These are phyloP conservation scores for Rhodomyrtus tomentosa DNA, from an alignment of 345 rosid genomes.

Conservation along the genomic window DNA sequence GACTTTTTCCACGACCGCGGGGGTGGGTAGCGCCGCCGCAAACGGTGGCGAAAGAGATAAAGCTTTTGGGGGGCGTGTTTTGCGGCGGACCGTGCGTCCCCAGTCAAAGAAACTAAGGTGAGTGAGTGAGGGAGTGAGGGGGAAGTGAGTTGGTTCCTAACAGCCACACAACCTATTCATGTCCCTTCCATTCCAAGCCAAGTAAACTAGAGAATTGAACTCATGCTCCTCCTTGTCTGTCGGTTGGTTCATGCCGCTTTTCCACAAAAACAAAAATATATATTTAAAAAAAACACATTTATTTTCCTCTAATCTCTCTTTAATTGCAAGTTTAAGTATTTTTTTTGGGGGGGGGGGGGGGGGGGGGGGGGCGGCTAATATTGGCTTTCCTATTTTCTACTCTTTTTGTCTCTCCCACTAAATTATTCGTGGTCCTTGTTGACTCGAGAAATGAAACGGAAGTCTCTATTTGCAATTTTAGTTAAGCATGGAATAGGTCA, in stretches of 20 bases:
- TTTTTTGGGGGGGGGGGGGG: no score
- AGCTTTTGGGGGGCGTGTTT: not conserved
- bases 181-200: conserved; percentile 68
- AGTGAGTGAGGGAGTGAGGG: not conserved
- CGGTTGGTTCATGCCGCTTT: conserved; percentile 44
- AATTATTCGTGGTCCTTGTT: not conserved
- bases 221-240: conserved; percentile 40
- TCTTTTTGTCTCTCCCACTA: not conserved
- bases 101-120: conserved; percentile 1
- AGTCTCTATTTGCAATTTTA: not conserved
- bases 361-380: no score
- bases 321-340: not conserved
- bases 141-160: conserved; percentile 29
- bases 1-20: conserved; percentile 41
- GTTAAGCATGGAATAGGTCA: not conserved
- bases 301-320: not conserved
- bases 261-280: conserved; percentile 21
- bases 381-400: not conserved
- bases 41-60: conserved; percentile 8
- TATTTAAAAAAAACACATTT: no score
- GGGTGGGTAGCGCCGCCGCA: conserved; percentile 41
- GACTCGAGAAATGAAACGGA: not conserved
- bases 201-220: conserved; percentile 19
- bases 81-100: conserved; percentile 20
- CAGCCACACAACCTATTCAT: conserved; percentile 44